Base-by-base conservation (phyloP, 148 eudicot species). In the Chenopodium formosanum region DNA sequence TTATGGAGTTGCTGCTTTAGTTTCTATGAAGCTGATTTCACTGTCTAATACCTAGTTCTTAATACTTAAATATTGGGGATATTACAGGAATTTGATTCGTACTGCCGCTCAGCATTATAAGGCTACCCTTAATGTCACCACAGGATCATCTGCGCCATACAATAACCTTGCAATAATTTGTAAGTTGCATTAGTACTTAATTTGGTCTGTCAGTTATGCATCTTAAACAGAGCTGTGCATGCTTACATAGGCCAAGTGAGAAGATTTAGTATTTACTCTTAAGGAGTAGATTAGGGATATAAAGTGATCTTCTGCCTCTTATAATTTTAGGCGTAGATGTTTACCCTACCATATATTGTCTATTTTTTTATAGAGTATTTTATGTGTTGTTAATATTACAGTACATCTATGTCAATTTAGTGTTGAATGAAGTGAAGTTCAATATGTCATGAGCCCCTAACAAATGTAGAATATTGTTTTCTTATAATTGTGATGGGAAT, bases 101-200 rank as follows among this genome's bases (percentile, higher is more conserved):
- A 89, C 89, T 84, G 99, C 99, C 76, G 94, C 94, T 31, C 97
- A 92, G 76, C 94, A 86, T 83, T 96, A 96, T 32, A 92, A 90
- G 89, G 94, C 95, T 50, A 94, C 99, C 11, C 87, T 96, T 78
- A 40, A 90, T 86, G 98, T 96, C 66, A 96, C 99, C 50, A 91
- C 95, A 7, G 99, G 97, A 79, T 88, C 94, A 6, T 96, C 99
- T 86, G 98, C 98, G 47, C 98, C 99, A 81, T 96, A 91, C 83
- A 96, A 89, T 74, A 94, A 94, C 85, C 90, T 96, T 25, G 98
- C 98, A 12, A 92, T 94, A 73, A 66, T 56, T 80, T 70, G 77
- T 80, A 65, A 50, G 69, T 73, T 34, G 82, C 79, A 77, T 86
- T 83, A 73, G 20, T 63, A 63, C 62, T n/a, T 53, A 64, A 77